Evolutionary conservation across 805 yeast species (phyloP), one percentile per base, ranked within the genome.

Genomic region (Candida endomychidarum): DNA sequence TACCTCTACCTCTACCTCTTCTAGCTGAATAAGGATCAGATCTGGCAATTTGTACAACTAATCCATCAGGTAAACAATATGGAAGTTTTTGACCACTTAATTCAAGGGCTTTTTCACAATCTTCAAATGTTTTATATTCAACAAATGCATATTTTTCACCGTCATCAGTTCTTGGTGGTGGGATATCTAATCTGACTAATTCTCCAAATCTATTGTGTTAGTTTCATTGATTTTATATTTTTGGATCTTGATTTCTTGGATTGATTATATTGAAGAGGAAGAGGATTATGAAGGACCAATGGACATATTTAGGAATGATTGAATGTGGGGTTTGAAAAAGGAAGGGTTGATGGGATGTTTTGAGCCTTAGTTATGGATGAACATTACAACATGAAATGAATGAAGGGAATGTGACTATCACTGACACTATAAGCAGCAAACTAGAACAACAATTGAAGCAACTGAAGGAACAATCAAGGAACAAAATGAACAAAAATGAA

Each of bases 81-180:
- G 74, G 68, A 25, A 74, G 56, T 12, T 67, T 65, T 46, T 72
- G 66, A n/a, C 72, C 73, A 46, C 71, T 64, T 35, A 75, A 54
- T 28, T 65, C 70, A 12, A 80, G 51, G 8, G 83, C 82, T 25
- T 65, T 65, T 47, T 77, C 78, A 47, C 81, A 78, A 52, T 75
- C 80, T 46, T 72, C 76, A 11, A 61, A 51, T 37, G 63, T 70
- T 47, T 71, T 67, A 56, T 70, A 80, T 52, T 80, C 83, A 18
- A 80, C 84, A 58, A 80, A 80, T 6, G 83, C 86, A 52, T 69
- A 80, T 50, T 78, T 80, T 45, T 76, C 70, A 28, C 80, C 79
- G 48, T 76, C 81, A 41, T 73, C 73, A 20, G 74, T 67, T 58
- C 78, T 73, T 44, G 83, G 81, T 40, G 84, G 84, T 29, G 83